Evolutionary conservation across 1,139 yeast species (phyloP).

Genomic region (Blastobotrys capitulatus): DNA sequence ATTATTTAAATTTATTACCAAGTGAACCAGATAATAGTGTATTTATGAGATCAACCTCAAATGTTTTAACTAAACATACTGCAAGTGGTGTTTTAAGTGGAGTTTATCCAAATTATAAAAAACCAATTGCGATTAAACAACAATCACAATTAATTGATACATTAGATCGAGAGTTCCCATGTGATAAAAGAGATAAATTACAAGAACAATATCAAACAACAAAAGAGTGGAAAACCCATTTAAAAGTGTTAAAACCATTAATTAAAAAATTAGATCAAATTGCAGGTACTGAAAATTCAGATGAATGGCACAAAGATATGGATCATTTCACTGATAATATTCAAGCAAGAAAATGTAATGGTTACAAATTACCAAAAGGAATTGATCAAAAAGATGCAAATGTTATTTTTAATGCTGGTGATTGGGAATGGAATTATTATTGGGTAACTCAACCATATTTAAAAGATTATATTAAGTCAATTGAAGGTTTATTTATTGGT

Average conservation of each 20-base stretch:
- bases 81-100: constrained; percentile 35
- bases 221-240: constrained; percentile 34
- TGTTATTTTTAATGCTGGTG: constrained; percentile 37
- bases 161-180: constrained; percentile 33
- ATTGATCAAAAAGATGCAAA: constrained; percentile 30
- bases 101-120: constrained; percentile 31
- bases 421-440: constrained; percentile 38
- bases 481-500: constrained; percentile 34
- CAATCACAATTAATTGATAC: constrained; percentile 30
- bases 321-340: constrained; percentile 40
- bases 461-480: constrained; percentile 31
- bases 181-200: constrained; percentile 29
- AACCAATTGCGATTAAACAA: constrained; percentile 30
- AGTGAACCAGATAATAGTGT: constrained; percentile 29
- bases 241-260: constrained; percentile 24
- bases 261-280: constrained; percentile 23
- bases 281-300: constrained; percentile 26
- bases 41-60: constrained; percentile 34
- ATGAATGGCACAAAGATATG: constrained; percentile 31
- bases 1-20: constrained; percentile 31
- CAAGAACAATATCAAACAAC: constrained; percentile 25
- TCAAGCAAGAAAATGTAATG: constrained; percentile 36
- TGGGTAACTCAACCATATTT: constrained; percentile 32
- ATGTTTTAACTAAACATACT: constrained; percentile 37
- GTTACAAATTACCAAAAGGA: constrained; percentile 31